phyloP scores from a whole-genome alignment of 2,329 filamentous ascomycete genomes.

The Nakataea oryzae region DNA sequence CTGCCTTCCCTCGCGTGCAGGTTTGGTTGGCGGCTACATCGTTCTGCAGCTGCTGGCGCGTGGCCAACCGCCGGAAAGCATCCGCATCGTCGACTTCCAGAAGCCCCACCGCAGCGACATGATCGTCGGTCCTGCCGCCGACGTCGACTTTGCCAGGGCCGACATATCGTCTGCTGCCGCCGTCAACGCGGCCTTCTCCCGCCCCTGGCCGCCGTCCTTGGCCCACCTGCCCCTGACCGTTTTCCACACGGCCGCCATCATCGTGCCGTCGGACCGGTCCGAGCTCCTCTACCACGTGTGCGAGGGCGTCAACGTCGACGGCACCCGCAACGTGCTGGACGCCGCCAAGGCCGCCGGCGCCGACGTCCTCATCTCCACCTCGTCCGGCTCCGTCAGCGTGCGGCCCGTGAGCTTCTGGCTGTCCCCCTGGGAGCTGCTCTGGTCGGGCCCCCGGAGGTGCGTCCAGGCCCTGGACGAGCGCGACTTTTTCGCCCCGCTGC shows the following conservation, averaged over 20 bases:
- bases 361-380: slow-evolving; percentile 33
- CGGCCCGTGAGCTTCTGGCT: slow-evolving; percentile 24
- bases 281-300: slow-evolving; percentile 24
- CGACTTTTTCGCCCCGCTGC: slow-evolving; percentile 24
- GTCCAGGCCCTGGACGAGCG: slow-evolving; percentile 31
- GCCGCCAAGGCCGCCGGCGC: slow-evolving; percentile 29
- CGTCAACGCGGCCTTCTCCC: slow-evolving; percentile 27
- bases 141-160: slow-evolving; percentile 28
- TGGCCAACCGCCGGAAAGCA: slow-evolving; percentile 31
- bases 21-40: slow-evolving; percentile 33
- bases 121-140: slow-evolving; percentile 18
- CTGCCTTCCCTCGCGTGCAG: slow-evolving; percentile 2
- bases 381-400: slow-evolving; percentile 31
- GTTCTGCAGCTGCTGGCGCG: slow-evolving; percentile 35
- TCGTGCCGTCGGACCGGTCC: slow-evolving; percentile 30
- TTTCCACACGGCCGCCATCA: slow-evolving; percentile 37
- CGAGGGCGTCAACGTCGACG: slow-evolving; percentile 33
- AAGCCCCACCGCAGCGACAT: slow-evolving; percentile 26
- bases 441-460: slow-evolving; percentile 20
- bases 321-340: slow-evolving; percentile 30
- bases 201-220: slow-evolving; percentile 27
- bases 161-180: slow-evolving; percentile 29
- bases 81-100: slow-evolving; percentile 36
- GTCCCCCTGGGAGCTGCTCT: slow-evolving; percentile 21
- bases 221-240: slow-evolving; percentile 34